Conservation (phyloP, 2,329 filamentous ascomycete species). For the Pseudogymnoascus sp. region DNA sequence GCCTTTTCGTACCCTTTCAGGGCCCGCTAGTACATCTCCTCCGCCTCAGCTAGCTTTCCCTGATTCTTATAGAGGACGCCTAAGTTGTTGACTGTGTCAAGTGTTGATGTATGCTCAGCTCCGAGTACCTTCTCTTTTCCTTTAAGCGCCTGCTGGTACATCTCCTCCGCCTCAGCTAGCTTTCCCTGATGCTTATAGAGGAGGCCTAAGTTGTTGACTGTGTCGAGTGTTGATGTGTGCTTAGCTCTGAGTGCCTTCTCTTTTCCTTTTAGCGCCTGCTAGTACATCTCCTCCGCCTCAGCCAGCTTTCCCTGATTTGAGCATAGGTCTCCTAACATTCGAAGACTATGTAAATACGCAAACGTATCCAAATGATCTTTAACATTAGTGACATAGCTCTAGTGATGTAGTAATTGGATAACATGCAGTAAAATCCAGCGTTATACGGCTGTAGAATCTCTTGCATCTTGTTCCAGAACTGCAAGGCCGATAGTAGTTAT, state of each 20-base stretch:
- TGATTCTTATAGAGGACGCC: too few relatives aligned
- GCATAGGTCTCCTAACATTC: slow-evolving; percentile 22
- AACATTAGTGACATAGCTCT: not conserved
- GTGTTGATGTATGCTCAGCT: too few relatives aligned
- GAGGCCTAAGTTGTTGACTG: slow-evolving; percentile 14
- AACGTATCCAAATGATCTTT: slow-evolving; percentile 3
- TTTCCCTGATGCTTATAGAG: slow-evolving; percentile 17
- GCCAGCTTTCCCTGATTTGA: slow-evolving; percentile 18
- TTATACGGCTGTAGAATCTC: slow-evolving; percentile 15
- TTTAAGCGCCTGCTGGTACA: slow-evolving; percentile 14
- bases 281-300: slow-evolving; percentile 23
- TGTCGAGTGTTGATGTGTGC: slow-evolving; percentile 12
- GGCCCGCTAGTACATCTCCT: too few relatives aligned
- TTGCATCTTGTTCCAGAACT: slow-evolving; percentile 10
- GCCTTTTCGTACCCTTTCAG: too few relatives aligned
- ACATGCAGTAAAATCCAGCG: slow-evolving; percentile 21
- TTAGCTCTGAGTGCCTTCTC: slow-evolving; percentile 12
- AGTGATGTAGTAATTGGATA: slow-evolving; percentile 14
- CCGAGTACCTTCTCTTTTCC: slow-evolving; percentile 11
- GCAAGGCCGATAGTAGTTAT: slow-evolving; percentile 15
- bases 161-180: slow-evolving; percentile 17
- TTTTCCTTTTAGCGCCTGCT: slow-evolving; percentile 17
- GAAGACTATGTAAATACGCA: slow-evolving; percentile 12
- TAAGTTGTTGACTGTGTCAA: too few relatives aligned
- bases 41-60: too few relatives aligned